Base-by-base conservation (phyloP, 768 basidiomycete species). In the Infundibulicybe gibba region DNA sequence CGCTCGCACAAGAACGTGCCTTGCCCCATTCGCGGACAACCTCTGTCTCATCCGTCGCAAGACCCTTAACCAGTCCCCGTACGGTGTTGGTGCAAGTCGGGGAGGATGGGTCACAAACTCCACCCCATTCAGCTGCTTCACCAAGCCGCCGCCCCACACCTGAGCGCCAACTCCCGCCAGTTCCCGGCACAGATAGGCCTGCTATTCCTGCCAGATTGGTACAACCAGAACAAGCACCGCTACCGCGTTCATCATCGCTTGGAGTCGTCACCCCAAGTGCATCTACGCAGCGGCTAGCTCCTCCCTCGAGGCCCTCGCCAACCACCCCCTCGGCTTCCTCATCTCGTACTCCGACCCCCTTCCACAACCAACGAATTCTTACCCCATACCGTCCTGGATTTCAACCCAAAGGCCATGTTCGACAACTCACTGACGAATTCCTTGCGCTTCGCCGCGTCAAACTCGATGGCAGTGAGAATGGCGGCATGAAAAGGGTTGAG, bases 321-420 rank as follows among this genome's bases (percentile, higher is more conserved):
- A 19, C 35, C 35, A n/a, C 35, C 17, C 35, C 35, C 10, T 14
- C 17, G 10, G 6, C 14, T 4, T n/a, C 45, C 40, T 38, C 54
- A 25, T 45, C 48, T 44, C 30, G 35, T 11, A 25, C 49, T 20
- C 43, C 48, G 6, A 34, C 49, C 10, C 39, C 54, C 31, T 41
- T 42, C 16, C 47, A 43, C 34, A 49, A 42, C 12, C 52, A 51
- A 14, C 51, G 57, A 42, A 50, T 62, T 41, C 57, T 66, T 4
- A 81, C 85, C 1, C 87, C 85, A 2, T 98, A 98, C 61, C 83
- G 86, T 40, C 83, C 90, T 2, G 92, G 93, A 1, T 99, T 97
- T 61, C 95, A 99, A 61, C 95, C 95, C 5, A 87, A 77, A 56
- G 94, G 94, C 4, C 80, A 93, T 4, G 85, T 81, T 60, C 70